These are phyloP conservation scores for Cryptococcus hybrid DNA, from an alignment of 1,284 basidiomycete species.

Conservation along the genomic window DNA sequence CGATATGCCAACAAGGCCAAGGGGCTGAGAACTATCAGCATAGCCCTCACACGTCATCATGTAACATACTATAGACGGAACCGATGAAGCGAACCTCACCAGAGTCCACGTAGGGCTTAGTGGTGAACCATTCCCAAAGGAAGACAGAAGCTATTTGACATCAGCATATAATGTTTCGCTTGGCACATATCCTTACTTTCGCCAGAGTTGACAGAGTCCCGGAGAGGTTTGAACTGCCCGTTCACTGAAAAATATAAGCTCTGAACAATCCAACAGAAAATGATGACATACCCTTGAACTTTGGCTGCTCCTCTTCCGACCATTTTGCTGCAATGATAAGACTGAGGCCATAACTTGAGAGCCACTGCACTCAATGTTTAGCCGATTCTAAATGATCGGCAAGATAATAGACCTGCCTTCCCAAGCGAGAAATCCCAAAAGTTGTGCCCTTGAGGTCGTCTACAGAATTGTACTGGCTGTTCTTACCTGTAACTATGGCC, in stretches of 20 bases:
- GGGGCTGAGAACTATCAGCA: constrained; percentile 61
- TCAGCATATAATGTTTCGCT: not conserved
- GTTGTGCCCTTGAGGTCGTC: constrained; percentile 74
- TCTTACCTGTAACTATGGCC: constrained; percentile 87
- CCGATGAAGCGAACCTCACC: constrained; percentile 73
- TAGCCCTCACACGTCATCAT: not conserved
- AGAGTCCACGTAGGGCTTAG: constrained; percentile 83
- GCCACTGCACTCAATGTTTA: not conserved
- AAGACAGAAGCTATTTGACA: constrained; percentile 33
- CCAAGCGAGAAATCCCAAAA: constrained; percentile 85
- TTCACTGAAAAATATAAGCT: constrained; percentile 60
- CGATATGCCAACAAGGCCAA: constrained; percentile 96
- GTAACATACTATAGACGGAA: constrained; percentile 44
- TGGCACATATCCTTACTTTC: constrained; percentile 37
- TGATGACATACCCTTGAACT: constrained; percentile 65
- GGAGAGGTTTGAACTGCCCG: constrained; percentile 83
- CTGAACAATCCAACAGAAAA: not conserved
- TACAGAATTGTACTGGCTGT: constrained; percentile 69
- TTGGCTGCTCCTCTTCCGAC: constrained; percentile 55
- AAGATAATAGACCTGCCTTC: constrained; percentile 58
- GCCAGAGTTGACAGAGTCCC: constrained; percentile 85
- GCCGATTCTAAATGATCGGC: too few species aligned
- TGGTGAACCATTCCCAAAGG: constrained; percentile 96
- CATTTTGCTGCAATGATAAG: constrained; percentile 84
- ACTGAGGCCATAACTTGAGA: constrained; percentile 89